Evolutionary conservation across 1,139 yeast species (phyloP).

Genomic region (Kurtzmaniella quercitrusa): DNA sequence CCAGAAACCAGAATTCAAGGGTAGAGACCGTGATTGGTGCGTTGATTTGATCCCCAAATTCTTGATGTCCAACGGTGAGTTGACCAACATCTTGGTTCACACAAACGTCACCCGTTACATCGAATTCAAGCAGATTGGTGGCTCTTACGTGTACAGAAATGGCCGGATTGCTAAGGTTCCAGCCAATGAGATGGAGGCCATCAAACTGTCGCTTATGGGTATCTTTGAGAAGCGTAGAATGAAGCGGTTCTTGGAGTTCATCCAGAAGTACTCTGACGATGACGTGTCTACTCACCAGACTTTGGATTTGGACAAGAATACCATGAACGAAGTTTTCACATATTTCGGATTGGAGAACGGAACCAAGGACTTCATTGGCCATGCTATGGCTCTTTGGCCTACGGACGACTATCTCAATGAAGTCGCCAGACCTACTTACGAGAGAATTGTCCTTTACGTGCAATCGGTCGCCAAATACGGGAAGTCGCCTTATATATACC

Average conservation of each 20-base stretch:
- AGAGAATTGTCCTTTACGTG: slow-evolving; percentile 79
- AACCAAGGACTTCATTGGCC: slow-evolving; percentile 95
- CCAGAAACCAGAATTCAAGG: slow-evolving; percentile 69
- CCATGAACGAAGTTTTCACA: slow-evolving; percentile 88
- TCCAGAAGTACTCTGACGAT: slow-evolving; percentile 77
- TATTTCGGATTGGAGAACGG: slow-evolving; percentile 91
- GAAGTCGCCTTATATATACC: slow-evolving; percentile 93
- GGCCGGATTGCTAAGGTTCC: slow-evolving; percentile 96
- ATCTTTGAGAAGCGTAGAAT: slow-evolving; percentile 93
- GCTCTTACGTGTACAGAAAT: slow-evolving; percentile 87
- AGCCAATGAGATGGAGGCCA: slow-evolving; percentile 85
- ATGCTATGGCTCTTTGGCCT: slow-evolving; percentile 97
- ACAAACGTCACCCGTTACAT: slow-evolving; percentile 94
- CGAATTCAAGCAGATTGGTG: slow-evolving; percentile 93
- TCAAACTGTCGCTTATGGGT: slow-evolving; percentile 90
- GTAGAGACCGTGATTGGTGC: slow-evolving; percentile 97
- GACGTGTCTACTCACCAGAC: slow-evolving; percentile 81
- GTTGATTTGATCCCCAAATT: slow-evolving; percentile 96
- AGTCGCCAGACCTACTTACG: slow-evolving; percentile 91
- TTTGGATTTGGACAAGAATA: slow-evolving; percentile 76
- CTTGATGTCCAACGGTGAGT: slow-evolving; percentile 96
- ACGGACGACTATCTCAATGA: slow-evolving; percentile 85
- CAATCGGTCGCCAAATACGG: slow-evolving; percentile 94
- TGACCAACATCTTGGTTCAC: slow-evolving; percentile 90
- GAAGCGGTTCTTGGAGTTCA: slow-evolving; percentile 86